Base-by-base conservation (phyloP, 805 yeast species). In the Myxozyma udenii region DNA sequence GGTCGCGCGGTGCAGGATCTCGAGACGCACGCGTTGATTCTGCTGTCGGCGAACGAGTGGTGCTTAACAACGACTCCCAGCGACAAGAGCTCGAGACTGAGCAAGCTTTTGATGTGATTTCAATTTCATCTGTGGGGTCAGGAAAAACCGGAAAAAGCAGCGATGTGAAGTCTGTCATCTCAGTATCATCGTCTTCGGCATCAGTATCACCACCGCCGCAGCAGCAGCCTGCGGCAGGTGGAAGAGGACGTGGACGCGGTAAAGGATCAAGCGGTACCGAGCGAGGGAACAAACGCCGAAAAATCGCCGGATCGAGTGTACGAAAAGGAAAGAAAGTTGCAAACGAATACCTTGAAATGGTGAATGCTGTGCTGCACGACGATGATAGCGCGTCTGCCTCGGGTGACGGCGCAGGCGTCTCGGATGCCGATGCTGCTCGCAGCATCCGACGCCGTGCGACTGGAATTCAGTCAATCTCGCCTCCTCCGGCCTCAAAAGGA, bases 51-150 rank as follows among this genome's bases (percentile, higher is more conserved):
- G 9, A 43, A 32, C 21, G 38, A 39, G n/a, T 40, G 2, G 16
- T n/a, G 12, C 16, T 3, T 18, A 11, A 14, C 9, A 33, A 48
- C 25, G 43, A 46, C 22, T 24, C 16, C 22, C 22, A 12, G 14
- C 50, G 57, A 14, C 57, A 52, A 42, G 57, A 52, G 21, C 24
- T n/a, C 14, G 57, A 52, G 33, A 40, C 50, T 2, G 57, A 52
- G 41, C 54, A 52, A 33, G 50, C 44, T 2, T 52, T 23, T 44
- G 57, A 53, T 22, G 48, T 53, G 1, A 24, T 50, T 18, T 45
- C 57, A 2, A 26, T 53, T 14, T 28, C 33, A 9, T 28, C 33
- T 9, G 33, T 9, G 14, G 33, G 33, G 14, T 9, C 12, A 9
- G 12, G 33, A 9, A 14, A 9, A 28, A 28, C 12, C 14, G 33